Conservation (phyloP, 2,329 filamentous ascomycete species). For the Fusarium anthophilum region DNA sequence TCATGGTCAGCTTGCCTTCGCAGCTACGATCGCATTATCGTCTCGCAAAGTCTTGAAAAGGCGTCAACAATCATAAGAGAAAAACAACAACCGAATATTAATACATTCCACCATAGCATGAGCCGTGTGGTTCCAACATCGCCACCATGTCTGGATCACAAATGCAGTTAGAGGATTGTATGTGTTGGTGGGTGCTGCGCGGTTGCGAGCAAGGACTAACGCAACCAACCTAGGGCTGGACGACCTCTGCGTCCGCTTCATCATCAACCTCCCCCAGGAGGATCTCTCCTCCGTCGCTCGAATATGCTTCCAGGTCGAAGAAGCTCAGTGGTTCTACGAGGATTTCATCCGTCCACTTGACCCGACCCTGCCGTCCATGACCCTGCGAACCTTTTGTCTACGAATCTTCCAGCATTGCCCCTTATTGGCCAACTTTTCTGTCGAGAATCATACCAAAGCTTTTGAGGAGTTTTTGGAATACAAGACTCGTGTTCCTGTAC, state of each 20-base stretch:
- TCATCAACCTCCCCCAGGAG: constrained; percentile 93
- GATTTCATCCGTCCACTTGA: constrained; percentile 96
- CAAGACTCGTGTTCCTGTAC: constrained; percentile 92
- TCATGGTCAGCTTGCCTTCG: constrained; percentile 48
- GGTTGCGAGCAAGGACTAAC: constrained; percentile 36
- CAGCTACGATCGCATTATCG: constrained; percentile 43
- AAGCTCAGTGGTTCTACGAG: constrained; percentile 99
- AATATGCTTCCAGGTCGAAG: constrained; percentile 98
- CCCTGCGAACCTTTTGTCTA: constrained; percentile 84
- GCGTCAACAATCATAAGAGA: constrained; percentile 12
- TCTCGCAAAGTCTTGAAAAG: constrained; percentile 46
- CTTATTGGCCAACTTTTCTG: constrained; percentile 81
- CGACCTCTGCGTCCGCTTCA: constrained; percentile 97
- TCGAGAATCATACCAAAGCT: constrained; percentile 79
- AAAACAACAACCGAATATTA: constrained; percentile 2
- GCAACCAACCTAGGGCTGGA: constrained; percentile 76
- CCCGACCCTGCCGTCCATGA: constrained; percentile 84
- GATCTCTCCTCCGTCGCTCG: constrained; percentile 90
- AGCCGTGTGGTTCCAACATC: constrained; percentile 54
- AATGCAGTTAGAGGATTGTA: constrained; percentile 92
- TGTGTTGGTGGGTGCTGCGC: constrained; percentile 42
- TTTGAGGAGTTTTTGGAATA: constrained; percentile 94
- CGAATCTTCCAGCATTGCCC: constrained; percentile 95
- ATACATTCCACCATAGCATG: constrained; percentile 41
- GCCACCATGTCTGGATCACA: constrained; percentile 80